A percentile compares a stretch with the other conserved stretches of the same genome.
Evolutionary conservation across 1,284 basidiomycete genomes (phyloP).

Genomic region (Heliocybe sulcata): DNA sequence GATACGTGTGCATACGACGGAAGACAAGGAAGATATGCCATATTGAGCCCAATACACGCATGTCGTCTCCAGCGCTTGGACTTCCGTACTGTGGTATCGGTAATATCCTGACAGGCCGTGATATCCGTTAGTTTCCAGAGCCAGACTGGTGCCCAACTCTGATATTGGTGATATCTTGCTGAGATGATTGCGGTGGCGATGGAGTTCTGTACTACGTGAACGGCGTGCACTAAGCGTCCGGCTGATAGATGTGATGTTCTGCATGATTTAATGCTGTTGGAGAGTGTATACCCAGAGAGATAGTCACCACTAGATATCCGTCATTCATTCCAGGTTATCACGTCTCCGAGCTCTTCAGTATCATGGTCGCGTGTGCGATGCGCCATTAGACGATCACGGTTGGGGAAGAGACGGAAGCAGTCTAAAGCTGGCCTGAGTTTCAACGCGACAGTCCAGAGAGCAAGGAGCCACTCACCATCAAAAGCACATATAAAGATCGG

Average conservation of each 20-base stretch:
- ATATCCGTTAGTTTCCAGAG: too few species aligned
- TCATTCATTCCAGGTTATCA: conserved; percentile 73
- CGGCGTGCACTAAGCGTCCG: too few species aligned
- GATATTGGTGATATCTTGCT: neutral
- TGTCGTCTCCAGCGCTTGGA: too few species aligned
- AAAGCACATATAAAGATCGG: conserved; percentile 61
- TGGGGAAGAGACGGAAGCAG: conserved; percentile 68
- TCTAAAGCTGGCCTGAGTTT: conserved; percentile 26
- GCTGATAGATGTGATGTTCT: too few species aligned
- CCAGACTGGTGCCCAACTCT: neutral
- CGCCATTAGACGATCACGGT: conserved; percentile 55
- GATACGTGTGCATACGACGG: too few species aligned
- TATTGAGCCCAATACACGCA: too few species aligned
- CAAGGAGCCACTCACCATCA: conserved; percentile 25
- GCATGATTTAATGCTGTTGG: too few species aligned
- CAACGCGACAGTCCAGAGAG: neutral
- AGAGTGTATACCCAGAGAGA: too few species aligned
- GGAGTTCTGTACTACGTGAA: neutral
- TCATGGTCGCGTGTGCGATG: conserved; percentile 72
- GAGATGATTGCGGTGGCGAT: neutral
- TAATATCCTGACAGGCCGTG: too few species aligned
- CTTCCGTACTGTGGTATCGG: too few species aligned
- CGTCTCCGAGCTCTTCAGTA: conserved; percentile 43
- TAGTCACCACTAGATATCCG: too few species aligned
- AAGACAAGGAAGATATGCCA: too few species aligned